Percentiles rank a stretch among this genome's conserved stretches.
Conservation (phyloP, 75 land plant species). For the Picea sitchensis region DNA sequence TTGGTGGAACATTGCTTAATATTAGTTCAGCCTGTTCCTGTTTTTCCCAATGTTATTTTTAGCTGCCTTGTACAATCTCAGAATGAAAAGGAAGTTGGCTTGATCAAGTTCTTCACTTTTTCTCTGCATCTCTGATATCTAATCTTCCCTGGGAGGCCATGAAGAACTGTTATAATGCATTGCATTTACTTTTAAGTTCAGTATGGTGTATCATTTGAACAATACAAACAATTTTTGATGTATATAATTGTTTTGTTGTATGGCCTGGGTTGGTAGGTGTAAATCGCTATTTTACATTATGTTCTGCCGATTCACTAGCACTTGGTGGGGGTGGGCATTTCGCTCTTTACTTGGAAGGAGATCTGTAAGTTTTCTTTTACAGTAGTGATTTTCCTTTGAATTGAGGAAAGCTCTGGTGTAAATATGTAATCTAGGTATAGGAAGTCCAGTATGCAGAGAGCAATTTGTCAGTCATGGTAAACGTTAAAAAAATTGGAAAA, state of each 20-base stretch:
- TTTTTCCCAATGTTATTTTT: too few relatives aligned
- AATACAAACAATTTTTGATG: not conserved
- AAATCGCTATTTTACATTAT: constrained; percentile 82
- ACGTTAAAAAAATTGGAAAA: not conserved
- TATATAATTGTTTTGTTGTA: not conserved
- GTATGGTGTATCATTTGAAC: not conserved
- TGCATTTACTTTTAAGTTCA: not conserved
- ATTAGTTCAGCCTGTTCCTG: too few relatives aligned
- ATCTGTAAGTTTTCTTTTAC: constrained; percentile 54
- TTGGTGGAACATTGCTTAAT: too few relatives aligned
- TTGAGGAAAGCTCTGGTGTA: not conserved
- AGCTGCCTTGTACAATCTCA: too few relatives aligned
- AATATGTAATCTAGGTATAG: not conserved
- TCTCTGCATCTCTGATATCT: too few relatives aligned
- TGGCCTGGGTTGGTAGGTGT: constrained; percentile 45
- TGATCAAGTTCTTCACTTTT: too few relatives aligned
- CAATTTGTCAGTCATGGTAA: not conserved
- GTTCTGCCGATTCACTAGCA: constrained; percentile 76
- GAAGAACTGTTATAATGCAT: not conserved
- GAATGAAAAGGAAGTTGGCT: too few relatives aligned
- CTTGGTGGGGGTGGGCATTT: constrained; percentile 97
- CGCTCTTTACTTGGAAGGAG: constrained; percentile 86
- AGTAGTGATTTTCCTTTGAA: not conserved
- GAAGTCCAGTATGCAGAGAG: not conserved
- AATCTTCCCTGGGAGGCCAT: not conserved